Conservation (phyloP, 371 early-diverging fungal species). For the Fennellomyces sp. region DNA sequence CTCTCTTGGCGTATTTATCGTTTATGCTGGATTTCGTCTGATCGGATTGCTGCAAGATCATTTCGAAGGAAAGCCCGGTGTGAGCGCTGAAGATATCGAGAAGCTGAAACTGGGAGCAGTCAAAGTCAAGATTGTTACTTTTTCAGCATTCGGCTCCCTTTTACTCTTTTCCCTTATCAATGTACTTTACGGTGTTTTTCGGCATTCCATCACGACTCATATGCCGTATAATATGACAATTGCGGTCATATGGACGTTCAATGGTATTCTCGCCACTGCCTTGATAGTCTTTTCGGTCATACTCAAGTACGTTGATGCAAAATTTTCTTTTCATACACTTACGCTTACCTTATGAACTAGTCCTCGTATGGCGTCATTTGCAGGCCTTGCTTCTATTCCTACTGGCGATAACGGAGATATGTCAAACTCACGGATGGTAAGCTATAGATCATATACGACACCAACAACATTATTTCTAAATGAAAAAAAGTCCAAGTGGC, state of each 20-base stretch:
- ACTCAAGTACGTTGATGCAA: constrained; percentile 39
- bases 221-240: constrained; percentile 17
- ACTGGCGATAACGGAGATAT: not conserved
- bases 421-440: not conserved
- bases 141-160: constrained; percentile 10
- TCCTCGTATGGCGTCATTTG: constrained; percentile 4
- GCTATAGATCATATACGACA: too few relatives aligned
- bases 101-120: constrained; percentile 26
- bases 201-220: constrained; percentile 8
- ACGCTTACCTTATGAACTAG: constrained; percentile 6
- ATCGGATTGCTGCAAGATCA: constrained; percentile 16
- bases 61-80: constrained; percentile 8
- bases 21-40: constrained; percentile 22
- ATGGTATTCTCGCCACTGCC: constrained; percentile 24
- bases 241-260: constrained; percentile 21
- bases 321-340: too few relatives aligned
- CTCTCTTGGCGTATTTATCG: constrained; percentile 9
- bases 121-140: constrained; percentile 23
- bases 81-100: constrained; percentile 13
- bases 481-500: too few relatives aligned
- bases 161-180: constrained; percentile 20
- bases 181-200: constrained; percentile 16
- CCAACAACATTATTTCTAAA: too few relatives aligned
- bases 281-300: constrained; percentile 28
- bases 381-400: not conserved